phyloP scores from a whole-genome alignment of 768 basidiomycete genomes.

The Lentinula boryana region DNA sequence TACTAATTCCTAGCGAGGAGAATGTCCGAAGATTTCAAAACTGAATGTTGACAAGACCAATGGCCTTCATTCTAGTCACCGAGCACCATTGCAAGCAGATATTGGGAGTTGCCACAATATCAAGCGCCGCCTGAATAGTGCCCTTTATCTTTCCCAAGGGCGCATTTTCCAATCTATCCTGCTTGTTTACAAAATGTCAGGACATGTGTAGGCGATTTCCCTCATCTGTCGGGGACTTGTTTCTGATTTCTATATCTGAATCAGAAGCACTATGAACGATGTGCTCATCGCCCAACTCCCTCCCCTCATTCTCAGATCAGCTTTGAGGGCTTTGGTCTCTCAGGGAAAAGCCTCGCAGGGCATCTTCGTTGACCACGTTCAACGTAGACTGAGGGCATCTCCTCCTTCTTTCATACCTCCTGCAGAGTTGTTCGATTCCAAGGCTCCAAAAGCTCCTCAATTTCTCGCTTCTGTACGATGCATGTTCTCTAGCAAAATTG shows the following conservation, averaged over 20 bases:
- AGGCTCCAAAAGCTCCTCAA: not conserved
- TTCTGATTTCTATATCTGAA: not conserved
- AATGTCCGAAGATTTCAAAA: not conserved
- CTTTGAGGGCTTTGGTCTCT: constrained; percentile 8
- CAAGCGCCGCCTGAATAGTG: not conserved
- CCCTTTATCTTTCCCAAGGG: not conserved
- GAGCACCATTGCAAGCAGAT: not conserved
- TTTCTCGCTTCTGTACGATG: constrained; percentile 9
- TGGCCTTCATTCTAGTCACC: not conserved
- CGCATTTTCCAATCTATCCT: not conserved
- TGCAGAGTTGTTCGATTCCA: constrained; percentile 4
- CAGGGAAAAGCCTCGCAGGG: constrained; percentile 7
- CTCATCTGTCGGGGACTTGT: not conserved
- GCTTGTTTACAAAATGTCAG: not conserved
- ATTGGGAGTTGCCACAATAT: not conserved
- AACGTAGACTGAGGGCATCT: constrained; percentile 4
- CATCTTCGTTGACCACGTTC: constrained; percentile 12
- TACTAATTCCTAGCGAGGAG: not conserved
- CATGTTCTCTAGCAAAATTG: constrained; percentile 11
- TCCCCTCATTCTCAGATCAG: constrained; percentile 9
- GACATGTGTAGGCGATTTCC: constrained; percentile 1
- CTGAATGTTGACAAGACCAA: not conserved
- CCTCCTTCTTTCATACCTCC: constrained; percentile 7
- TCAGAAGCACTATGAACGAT: constrained; percentile 14
- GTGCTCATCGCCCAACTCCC: constrained; percentile 11